Evolutionary conservation across 306 rosid genomes (phyloP).

Genomic region (Cercis canadensis): DNA sequence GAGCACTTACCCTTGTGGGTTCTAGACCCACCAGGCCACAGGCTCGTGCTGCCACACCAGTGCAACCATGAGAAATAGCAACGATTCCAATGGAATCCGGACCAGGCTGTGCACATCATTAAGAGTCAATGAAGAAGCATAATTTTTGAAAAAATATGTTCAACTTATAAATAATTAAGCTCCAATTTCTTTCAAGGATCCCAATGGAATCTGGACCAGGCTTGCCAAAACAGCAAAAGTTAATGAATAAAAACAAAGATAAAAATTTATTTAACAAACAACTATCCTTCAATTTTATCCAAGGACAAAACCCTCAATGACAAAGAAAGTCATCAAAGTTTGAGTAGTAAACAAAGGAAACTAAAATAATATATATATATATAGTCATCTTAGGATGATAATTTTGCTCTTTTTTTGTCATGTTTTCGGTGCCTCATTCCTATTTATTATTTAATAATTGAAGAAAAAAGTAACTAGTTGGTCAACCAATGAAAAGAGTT

Average conservation of each 20-base stretch:
- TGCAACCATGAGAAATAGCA: slow-evolving; percentile 99
- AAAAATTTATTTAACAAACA: no score
- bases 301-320: neutral
- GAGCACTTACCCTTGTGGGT: slow-evolving; percentile 90
- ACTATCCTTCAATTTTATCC: slow-evolving; percentile 8
- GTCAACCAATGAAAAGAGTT: neutral
- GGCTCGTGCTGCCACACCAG: slow-evolving; percentile 99
- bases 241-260: no score
- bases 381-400: neutral
- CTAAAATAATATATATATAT: no score
- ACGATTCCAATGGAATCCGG: slow-evolving; percentile 99
- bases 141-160: neutral
- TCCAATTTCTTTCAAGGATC: no score
- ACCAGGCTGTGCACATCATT: slow-evolving; percentile 82
- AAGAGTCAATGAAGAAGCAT: slow-evolving; percentile 15
- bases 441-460: neutral
- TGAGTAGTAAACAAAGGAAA: neutral
- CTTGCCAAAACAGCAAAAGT: no score
- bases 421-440: neutral
- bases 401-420: neutral
- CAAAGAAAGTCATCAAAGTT: neutral
- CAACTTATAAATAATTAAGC: no score
- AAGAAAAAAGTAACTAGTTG: slow-evolving; percentile 9
- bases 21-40: slow-evolving; percentile 99
- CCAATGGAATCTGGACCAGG: no score